phyloP scores from a whole-genome alignment of 2,329 filamentous ascomycete species.

The Monosporascus ibericus region DNA sequence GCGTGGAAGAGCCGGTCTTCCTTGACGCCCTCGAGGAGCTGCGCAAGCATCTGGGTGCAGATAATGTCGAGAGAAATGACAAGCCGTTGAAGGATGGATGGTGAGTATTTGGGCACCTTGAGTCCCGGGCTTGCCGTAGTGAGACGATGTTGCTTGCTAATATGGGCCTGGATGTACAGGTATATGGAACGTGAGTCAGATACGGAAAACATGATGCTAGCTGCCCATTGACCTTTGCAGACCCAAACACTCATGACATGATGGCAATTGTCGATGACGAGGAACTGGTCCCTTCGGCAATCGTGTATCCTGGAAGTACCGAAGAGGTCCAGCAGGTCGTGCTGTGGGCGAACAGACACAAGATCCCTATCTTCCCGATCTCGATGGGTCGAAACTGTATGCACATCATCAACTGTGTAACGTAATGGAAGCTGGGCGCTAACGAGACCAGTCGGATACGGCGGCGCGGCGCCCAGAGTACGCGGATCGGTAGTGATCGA shows the following conservation, averaged over 20 bases:
- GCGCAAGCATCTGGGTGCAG: conserved; percentile 25
- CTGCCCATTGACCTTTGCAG: conserved; percentile 11
- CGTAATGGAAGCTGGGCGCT: not conserved
- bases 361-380: conserved; percentile 22
- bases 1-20: conserved; percentile 27
- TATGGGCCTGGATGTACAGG: conserved; percentile 8
- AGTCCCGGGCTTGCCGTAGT: not conserved
- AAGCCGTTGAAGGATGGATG: conserved; percentile 34
- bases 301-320: conserved; percentile 27
- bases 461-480: conserved; percentile 47
- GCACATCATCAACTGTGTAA: not conserved
- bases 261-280: conserved; percentile 37
- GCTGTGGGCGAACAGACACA: conserved; percentile 24
- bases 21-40: conserved; percentile 30
- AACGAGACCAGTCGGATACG: conserved; percentile 37
- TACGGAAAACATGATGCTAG: not conserved
- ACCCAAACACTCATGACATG: conserved; percentile 35
- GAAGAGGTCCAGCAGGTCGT: conserved; percentile 28
- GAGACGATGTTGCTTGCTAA: not conserved
- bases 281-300: conserved; percentile 38
- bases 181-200: conserved; percentile 24
- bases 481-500: conserved; percentile 45
- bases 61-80: conserved; percentile 35
- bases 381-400: conserved; percentile 26
- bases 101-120: conserved; percentile 20